Evolutionary conservation across 1,284 basidiomycete species (phyloP).

Genomic region (Ustilago hordei): DNA sequence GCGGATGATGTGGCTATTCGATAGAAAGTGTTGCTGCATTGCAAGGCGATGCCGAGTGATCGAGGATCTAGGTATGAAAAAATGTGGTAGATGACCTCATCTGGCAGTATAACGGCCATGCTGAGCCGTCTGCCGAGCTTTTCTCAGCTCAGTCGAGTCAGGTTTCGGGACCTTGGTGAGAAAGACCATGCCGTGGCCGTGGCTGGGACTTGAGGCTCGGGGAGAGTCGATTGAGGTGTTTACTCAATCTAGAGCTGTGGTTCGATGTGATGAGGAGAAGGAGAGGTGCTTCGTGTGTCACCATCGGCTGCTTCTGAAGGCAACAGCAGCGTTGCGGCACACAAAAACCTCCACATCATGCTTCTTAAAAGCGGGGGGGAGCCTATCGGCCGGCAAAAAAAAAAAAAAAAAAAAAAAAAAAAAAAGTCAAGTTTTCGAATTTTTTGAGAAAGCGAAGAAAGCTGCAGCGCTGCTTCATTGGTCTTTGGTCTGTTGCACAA

Average conservation of each 20-base stretch:
- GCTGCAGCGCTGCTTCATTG: neutral
- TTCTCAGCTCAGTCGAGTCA: neutral
- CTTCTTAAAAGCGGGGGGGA: neutral
- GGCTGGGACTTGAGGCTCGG: neutral
- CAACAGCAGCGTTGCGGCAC: neutral
- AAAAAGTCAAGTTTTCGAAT: slow-evolving; percentile 13
- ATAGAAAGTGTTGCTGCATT: slow-evolving; percentile 32
- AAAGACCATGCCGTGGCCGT: neutral
- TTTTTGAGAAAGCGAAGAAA: slow-evolving; percentile 7
- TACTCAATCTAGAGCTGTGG: neutral
- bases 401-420: neutral
- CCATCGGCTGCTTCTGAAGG: neutral
- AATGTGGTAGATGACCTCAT: slow-evolving; percentile 42
- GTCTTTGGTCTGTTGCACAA: neutral
- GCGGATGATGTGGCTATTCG: slow-evolving; percentile 36
- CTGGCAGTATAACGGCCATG: slow-evolving; percentile 32
- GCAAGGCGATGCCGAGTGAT: slow-evolving; percentile 17
- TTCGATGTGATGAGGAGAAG: neutral
- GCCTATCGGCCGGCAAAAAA: slow-evolving; percentile 31
- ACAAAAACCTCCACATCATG: slow-evolving; percentile 24
- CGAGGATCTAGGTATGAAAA: slow-evolving; percentile 35
- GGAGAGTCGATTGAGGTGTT: neutral
- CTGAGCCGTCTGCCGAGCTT: neutral
- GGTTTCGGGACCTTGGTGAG: too few species aligned
- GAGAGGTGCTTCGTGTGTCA: neutral